Base-by-base conservation (phyloP, 495 filamentous ascomycete genomes). In the Parachaetomium inaequale region DNA sequence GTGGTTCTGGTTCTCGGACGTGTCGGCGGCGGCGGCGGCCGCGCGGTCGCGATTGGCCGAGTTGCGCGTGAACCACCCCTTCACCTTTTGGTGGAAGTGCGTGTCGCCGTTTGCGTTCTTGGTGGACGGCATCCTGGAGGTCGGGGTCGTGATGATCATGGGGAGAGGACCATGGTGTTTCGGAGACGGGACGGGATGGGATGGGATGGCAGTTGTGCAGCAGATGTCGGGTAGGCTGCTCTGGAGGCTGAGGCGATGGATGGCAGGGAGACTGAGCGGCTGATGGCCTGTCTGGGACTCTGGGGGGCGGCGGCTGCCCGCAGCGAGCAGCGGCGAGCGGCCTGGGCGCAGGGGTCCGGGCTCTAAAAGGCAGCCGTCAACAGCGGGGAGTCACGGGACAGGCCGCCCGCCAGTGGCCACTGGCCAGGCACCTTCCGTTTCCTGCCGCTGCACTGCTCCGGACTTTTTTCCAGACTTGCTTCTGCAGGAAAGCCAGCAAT, bases 31-130 rank as follows among this genome's bases (percentile, higher is more conserved):
- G 36, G 36, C n/a, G n/a, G n/a, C n/a, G n/a, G n/a, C n/a, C 57
- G 79, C 76, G 68, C 74, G 77, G 65, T 76, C 75, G 38, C 70
- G 68, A 45, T 72, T 75, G 55, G 70, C 71, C 57, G 75, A 74
- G 75, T 89, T 96, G 78, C 97, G 96, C 69, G 94, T 91, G 81
- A 98, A 98, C 81, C 98, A 98, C 73, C 93, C 96, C 84, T 89
- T 95, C 74, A 98, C 85, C 74, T 88, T 92, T 72, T 93, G 89
- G 36, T 88, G 91, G 68, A 96, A 85, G 68, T 94, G 90, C 74
- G 72, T 74, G 58, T 78, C 74, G 71, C 75, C 79, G 65, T 78
- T 76, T 58, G 65, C 68, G 67, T 58, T 76, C 64, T 72, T 76
- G 28, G 73, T 72, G 28, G 74, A 76, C 64, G 74, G 74, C 74